Conservation (phyloP, 495 filamentous ascomycete genomes). For the Delitschia confertaspora region DNA sequence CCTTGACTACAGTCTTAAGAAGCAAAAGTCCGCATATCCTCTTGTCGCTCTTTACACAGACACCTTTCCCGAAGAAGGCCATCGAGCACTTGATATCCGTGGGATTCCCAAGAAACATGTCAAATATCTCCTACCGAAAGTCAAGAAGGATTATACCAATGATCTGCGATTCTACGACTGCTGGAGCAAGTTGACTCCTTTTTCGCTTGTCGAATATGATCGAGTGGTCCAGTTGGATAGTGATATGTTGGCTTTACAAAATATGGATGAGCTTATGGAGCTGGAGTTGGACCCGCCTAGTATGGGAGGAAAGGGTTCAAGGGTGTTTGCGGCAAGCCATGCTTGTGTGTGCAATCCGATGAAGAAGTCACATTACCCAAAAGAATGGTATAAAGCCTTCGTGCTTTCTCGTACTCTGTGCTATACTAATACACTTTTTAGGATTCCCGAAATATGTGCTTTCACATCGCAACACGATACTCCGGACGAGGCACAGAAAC, state of each 20-base stretch:
- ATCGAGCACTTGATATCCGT: conserved; percentile 52
- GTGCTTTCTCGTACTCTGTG: not conserved
- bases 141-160: conserved; percentile 48
- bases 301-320: conserved; percentile 42
- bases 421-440: conserved; percentile 16
- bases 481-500: conserved; percentile 49
- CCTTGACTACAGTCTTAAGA: conserved; percentile 59
- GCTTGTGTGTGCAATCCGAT: conserved; percentile 79
- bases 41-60: conserved; percentile 72
- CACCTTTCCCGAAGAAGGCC: conserved; percentile 53
- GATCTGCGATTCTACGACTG: conserved; percentile 72
- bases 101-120: conserved; percentile 54
- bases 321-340: conserved; percentile 64
- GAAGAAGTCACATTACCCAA: conserved; percentile 65
- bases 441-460: conserved; percentile 64
- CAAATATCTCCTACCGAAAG: conserved; percentile 52
- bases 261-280: conserved; percentile 85
- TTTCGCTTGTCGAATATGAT: conserved; percentile 60
- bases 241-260: conserved; percentile 68
- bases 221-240: conserved; percentile 72
- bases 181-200: conserved; percentile 77
- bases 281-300: conserved; percentile 52
- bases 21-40: conserved; percentile 52
- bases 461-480: conserved; percentile 59
- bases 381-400: conserved; percentile 47